Evolutionary conservation across 1,284 basidiomycete genomes (phyloP), one percentile per base, ranked within the genome.

Genomic region (Pyrrhoderma noxium): DNA sequence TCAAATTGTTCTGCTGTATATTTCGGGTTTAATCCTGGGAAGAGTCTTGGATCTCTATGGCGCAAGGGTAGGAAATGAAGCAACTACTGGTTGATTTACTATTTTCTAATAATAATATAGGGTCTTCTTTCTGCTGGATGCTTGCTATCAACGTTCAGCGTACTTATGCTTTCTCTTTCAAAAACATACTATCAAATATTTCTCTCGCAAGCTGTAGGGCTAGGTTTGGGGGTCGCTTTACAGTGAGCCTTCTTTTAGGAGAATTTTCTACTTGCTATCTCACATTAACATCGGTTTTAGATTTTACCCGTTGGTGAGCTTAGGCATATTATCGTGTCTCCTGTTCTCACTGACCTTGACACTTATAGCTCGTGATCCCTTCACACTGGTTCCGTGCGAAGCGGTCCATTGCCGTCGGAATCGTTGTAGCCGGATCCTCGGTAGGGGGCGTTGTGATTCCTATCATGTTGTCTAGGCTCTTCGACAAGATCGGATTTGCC

Each of bases 381-480:
- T 37, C 52, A n/a, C 51, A 53, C 27, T 54, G 51, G 52, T 56
- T 56, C 43, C 47, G 61, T 14, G 66, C 62, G 45, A 66, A 67
- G 9, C 69, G 75, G 14, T 66, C 75, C 13, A 56, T 75, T 3
- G 74, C 72, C 2, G 70, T 77, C 57, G 75, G 75, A n/a, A 65
- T 77, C 35, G 71, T 70, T 9, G 54, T 56, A 38, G 62, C 67
- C 23, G 72, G 71, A 64, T 58, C 57, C 54, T 64, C 57, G 25
- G 54, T 72, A 13, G 73, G 73, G 5, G 73, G 72, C 3, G 66
- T 73, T 37, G 55, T 77, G 23, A 72, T 75, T 52, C 72, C 76
- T 2, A 73, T 79, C 54, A 72, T 77, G 67, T 69, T 79, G 13
- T 76, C 77, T 56, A 60, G 64, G 37, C 66, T 72, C 39, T 72